Percentiles rank a stretch among this genome's conserved stretches.
phyloP scores from a whole-genome alignment of 805 yeast genomes.

The Wickerhamiella kurtzmanii region DNA sequence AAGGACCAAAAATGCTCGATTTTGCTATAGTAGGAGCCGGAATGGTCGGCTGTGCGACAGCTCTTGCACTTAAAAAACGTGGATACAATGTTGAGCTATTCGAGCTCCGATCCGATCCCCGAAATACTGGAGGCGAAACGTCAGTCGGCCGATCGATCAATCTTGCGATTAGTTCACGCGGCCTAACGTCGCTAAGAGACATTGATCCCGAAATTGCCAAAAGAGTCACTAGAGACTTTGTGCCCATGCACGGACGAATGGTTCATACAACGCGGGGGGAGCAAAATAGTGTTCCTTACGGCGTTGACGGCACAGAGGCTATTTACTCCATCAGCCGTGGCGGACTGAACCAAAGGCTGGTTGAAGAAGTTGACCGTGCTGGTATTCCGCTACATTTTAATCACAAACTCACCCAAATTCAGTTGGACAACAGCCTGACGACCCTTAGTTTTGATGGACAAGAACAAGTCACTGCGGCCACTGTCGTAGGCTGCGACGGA shows the following conservation, averaged over 20 bases:
- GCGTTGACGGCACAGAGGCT: conserved; percentile 56
- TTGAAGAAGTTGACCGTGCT: conserved; percentile 47
- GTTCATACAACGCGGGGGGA: conserved; percentile 57
- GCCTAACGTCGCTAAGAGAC: conserved; percentile 51
- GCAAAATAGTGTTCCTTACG: conserved; percentile 60
- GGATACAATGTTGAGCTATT: conserved; percentile 63
- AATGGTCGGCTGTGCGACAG: conserved; percentile 73
- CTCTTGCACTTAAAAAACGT: conserved; percentile 59
- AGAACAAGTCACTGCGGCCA: conserved; percentile 20
- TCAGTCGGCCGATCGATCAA: conserved; percentile 46
- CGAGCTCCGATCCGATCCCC: conserved; percentile 61
- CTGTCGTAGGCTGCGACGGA: conserved; percentile 77
- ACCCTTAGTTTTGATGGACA: neutral
- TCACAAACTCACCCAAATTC: conserved; percentile 35
- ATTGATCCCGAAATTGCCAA: conserved; percentile 49
- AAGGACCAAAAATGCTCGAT: conserved; percentile 10
- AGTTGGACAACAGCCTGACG: conserved; percentile 23
- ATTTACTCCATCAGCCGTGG: conserved; percentile 79
- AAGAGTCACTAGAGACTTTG: conserved; percentile 43
- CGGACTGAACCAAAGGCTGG: conserved; percentile 46
- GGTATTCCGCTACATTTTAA: conserved; percentile 39
- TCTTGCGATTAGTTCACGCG: conserved; percentile 77
- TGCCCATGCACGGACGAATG: conserved; percentile 87
- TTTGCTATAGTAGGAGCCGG: conserved; percentile 67
- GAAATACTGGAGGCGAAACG: conserved; percentile 19